Conservation (phyloP, 2,329 filamentous ascomycete genomes). For the Penicillium decumbens region DNA sequence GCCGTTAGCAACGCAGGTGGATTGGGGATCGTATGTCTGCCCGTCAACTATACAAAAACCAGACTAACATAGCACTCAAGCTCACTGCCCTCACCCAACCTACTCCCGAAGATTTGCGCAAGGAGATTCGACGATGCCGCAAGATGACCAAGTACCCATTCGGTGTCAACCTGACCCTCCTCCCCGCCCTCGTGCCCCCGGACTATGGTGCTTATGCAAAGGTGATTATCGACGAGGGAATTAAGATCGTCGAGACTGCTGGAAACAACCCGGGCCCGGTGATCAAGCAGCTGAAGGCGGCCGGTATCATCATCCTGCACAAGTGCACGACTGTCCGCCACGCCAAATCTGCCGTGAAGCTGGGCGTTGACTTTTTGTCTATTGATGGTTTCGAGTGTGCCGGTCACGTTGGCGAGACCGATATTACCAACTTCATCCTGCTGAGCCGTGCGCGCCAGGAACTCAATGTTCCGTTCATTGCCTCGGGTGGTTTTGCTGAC, state of each 20-base stretch:
- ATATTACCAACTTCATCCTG: constrained; percentile 58
- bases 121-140: constrained; percentile 84
- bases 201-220: constrained; percentile 90
- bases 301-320: constrained; percentile 75
- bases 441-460: constrained; percentile 78
- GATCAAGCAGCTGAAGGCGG: constrained; percentile 80
- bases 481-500: constrained; percentile 91
- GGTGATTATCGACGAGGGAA: constrained; percentile 86
- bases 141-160: constrained; percentile 64
- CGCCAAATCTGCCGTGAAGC: constrained; percentile 82
- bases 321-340: constrained; percentile 97
- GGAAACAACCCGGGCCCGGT: constrained; percentile 87
- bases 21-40: constrained; percentile 46
- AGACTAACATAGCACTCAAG: constrained; percentile 22
- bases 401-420: constrained; percentile 55
- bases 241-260: constrained; percentile 87
- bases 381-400: constrained; percentile 99
- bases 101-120: constrained; percentile 82
- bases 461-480: constrained; percentile 85
- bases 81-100: constrained; percentile 74
- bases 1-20: constrained; percentile 54
- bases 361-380: constrained; percentile 92
- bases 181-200: constrained; percentile 82
- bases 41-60: not conserved
- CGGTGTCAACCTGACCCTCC: constrained; percentile 89